Evolutionary conservation across 1,284 basidiomycete genomes (phyloP).

Genomic region (Phellopilus nigrolimitatus): DNA sequence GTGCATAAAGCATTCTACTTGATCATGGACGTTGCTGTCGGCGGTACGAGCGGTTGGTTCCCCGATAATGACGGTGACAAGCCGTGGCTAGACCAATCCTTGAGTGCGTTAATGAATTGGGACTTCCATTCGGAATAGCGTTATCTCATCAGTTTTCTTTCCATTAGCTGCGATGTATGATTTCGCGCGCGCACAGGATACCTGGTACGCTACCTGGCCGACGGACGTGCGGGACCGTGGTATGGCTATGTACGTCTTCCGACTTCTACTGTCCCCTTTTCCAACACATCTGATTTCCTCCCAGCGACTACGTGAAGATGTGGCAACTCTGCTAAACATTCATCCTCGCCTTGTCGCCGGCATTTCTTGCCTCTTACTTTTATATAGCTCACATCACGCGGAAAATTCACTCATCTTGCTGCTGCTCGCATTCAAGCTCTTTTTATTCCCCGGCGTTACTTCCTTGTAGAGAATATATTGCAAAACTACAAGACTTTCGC

Average conservation of each 20-base stretch:
- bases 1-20: conserved; percentile 77
- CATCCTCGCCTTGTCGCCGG: no score
- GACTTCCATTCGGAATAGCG: background rate
- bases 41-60: conserved; percentile 85
- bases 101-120: conserved; percentile 40
- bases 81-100: conserved; percentile 69
- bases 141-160: background rate
- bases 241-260: conserved; percentile 55
- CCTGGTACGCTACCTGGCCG: conserved; percentile 61
- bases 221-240: conserved; percentile 46
- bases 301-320: no score
- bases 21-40: conserved; percentile 74
- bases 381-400: no score
- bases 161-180: conserved; percentile 41
- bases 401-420: no score
- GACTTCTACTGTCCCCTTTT: no score
- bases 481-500: no score
- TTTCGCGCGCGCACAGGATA: conserved; percentile 40
- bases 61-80: conserved; percentile 66
- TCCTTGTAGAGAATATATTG: no score
- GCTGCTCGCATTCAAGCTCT: no score
- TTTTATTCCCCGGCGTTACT: no score
- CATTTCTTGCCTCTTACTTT: no score
- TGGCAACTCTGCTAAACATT: no score
- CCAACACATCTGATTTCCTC: no score